Base-by-base conservation (phyloP, 306 rosid genomes). In the Nissolia schottii region DNA sequence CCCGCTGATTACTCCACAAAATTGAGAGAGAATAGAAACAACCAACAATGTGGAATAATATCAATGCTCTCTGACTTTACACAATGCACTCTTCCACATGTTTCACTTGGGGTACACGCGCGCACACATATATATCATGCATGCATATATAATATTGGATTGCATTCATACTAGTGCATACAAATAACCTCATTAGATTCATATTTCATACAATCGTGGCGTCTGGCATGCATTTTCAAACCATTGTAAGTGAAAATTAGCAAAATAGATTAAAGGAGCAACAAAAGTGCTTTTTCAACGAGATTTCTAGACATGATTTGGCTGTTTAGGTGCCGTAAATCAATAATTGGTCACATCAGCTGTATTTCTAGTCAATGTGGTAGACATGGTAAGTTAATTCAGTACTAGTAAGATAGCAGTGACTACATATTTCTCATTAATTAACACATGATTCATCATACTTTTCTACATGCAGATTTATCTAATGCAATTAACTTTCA, bases 1-100 rank as follows among this genome's bases (percentile, higher is more conserved):
- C 50, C 79, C 37, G 22, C 32, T 75, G 50, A 65, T 75, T 56
- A 41, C 80, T 65, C 80, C 29, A 41, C 19, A 57, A 59, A 56
- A 48, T 29, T 58, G 60, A 43, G 68, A 56, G 49, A 40, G n/a
- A 46, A 8, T n/a, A n/a, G n/a, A n/a, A n/a, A n/a, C n/a, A n/a
- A n/a, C n/a, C n/a, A 34, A 14, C 65, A 55, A 43, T 43, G 68
- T 45, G 51, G 38, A 43, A 55, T 75, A 43, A 55, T 75, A 56
- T 16, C 72, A 15, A 18, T 29, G 15, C 54, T 43, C 35, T 41
- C 46, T n/a, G n/a, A 1, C 48, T 50, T 55, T 64, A 35, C 58
- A 28, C 56, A 74, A 4, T 38, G 55, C 13, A 63, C 31, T 20
- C 40, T 19, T 6, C 25, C 10, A 71, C 46, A 28, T 16, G 41